Conservation (phyloP, 2,329 filamentous ascomycete genomes). For the Rhexocercosporidium sp. region DNA sequence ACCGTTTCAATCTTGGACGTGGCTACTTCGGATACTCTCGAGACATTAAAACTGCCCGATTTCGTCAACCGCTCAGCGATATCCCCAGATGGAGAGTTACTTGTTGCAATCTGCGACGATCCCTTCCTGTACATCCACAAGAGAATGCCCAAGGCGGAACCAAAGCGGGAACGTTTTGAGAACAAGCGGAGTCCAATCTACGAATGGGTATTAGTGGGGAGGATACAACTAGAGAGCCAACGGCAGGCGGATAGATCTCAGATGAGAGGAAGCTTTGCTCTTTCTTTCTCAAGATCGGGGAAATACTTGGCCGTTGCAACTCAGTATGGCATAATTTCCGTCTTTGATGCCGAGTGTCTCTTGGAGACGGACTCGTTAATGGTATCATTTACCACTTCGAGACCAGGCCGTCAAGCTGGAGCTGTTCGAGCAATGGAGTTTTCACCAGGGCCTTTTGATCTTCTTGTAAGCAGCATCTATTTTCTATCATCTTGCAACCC, state of each 20-base stretch:
- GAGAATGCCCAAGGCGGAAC: constrained; percentile 44
- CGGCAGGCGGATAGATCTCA: constrained; percentile 58
- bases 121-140: constrained; percentile 85
- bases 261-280: constrained; percentile 74
- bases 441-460: constrained; percentile 85
- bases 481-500: not conserved
- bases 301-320: constrained; percentile 77
- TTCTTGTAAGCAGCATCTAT: constrained; percentile 54
- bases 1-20: constrained; percentile 86
- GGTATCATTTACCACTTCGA: constrained; percentile 77
- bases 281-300: constrained; percentile 76
- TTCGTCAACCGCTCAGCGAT: constrained; percentile 94
- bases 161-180: constrained; percentile 30
- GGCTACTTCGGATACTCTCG: constrained; percentile 68
- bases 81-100: constrained; percentile 81
- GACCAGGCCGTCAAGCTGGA: constrained; percentile 59
- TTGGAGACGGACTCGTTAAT: constrained; percentile 65
- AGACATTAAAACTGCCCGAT: constrained; percentile 76
- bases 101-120: constrained; percentile 87
- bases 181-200: constrained; percentile 42
- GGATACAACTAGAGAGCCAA: constrained; percentile 64
- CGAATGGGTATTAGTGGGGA: constrained; percentile 57
- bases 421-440: constrained; percentile 93
- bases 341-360: constrained; percentile 67
- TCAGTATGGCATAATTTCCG: constrained; percentile 78